phyloP scores from a whole-genome alignment of 2,329 filamentous ascomycete species.

The Botrytis fragariae region DNA sequence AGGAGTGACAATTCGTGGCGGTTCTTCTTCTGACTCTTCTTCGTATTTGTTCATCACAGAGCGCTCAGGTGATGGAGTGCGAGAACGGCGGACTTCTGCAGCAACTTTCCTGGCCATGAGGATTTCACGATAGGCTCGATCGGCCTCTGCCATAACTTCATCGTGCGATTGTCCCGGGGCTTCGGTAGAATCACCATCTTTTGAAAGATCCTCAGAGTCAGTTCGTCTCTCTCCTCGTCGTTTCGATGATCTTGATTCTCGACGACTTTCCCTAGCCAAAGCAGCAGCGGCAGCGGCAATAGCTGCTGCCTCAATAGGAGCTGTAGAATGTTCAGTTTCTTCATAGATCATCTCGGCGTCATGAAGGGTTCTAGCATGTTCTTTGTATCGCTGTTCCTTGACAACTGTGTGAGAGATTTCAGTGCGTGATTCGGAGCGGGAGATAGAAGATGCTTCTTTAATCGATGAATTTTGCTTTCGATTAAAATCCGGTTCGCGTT shows the following conservation, averaged over 20 bases:
- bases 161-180: slow-evolving; percentile 38
- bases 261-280: slow-evolving; percentile 40
- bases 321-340: slow-evolving; percentile 48
- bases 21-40: slow-evolving; percentile 40
- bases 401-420: slow-evolving; percentile 22
- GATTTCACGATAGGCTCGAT: slow-evolving; percentile 56
- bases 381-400: slow-evolving; percentile 19
- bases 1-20: slow-evolving; percentile 52
- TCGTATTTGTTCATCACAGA: slow-evolving; percentile 57
- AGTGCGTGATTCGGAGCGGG: slow-evolving; percentile 24
- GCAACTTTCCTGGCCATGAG: slow-evolving; percentile 53
- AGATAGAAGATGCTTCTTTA: slow-evolving; percentile 26
- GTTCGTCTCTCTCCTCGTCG: slow-evolving; percentile 39
- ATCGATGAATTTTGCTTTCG: slow-evolving; percentile 32
- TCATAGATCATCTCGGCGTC: slow-evolving; percentile 47
- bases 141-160: slow-evolving; percentile 54
- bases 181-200: slow-evolving; percentile 17
- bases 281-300: slow-evolving; percentile 48
- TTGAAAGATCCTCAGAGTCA: slow-evolving; percentile 30
- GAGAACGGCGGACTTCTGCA: slow-evolving; percentile 52
- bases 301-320: slow-evolving; percentile 47
- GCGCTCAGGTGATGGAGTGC: slow-evolving; percentile 49
- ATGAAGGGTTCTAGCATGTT: slow-evolving; percentile 36
- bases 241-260: slow-evolving; percentile 35
- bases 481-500: slow-evolving; percentile 49